Evolutionary conservation across 2,329 filamentous ascomycete genomes (phyloP).

Genomic region (Fusarium anguioides): DNA sequence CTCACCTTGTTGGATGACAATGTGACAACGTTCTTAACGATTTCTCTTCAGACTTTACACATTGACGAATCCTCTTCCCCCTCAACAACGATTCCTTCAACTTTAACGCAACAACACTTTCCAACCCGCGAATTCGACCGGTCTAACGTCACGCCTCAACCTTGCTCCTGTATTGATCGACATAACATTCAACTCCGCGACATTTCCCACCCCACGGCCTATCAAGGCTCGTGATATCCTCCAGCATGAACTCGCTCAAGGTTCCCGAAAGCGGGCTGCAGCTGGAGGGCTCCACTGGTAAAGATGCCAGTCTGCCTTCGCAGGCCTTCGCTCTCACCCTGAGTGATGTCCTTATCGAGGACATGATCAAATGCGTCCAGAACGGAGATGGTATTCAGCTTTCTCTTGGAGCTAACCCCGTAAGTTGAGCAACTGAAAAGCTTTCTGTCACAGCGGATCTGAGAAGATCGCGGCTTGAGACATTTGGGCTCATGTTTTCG

Average conservation of each 20-base stretch:
- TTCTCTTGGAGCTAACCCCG: slow-evolving; percentile 67
- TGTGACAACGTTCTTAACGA: slow-evolving; percentile 41
- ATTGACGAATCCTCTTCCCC: slow-evolving; percentile 16
- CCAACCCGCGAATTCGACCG: slow-evolving; percentile 16
- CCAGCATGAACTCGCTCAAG: slow-evolving; percentile 64
- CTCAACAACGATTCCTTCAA: slow-evolving; percentile 5
- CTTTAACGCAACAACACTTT: background rate
- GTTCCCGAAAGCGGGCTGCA: slow-evolving; percentile 68
- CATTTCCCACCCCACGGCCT: slow-evolving; percentile 46
- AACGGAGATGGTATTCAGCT: slow-evolving; percentile 67
- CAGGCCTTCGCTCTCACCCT: slow-evolving; percentile 70
- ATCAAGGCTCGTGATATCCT: slow-evolving; percentile 42
- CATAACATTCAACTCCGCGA: slow-evolving; percentile 41
- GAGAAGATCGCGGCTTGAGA: background rate
- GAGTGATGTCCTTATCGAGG: slow-evolving; percentile 67
- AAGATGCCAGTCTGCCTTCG: slow-evolving; percentile 58
- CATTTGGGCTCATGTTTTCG: slow-evolving; percentile 1
- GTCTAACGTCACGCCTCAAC: slow-evolving; percentile 21
- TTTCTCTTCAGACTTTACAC: slow-evolving; percentile 24
- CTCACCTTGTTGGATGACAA: slow-evolving; percentile 44
- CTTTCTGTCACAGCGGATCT: background rate
- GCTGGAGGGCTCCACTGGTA: slow-evolving; percentile 62
- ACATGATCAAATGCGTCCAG: slow-evolving; percentile 70
- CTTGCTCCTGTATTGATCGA: slow-evolving; percentile 40
- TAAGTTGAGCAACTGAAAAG: slow-evolving; percentile 55